phyloP scores from a whole-genome alignment of 148 eudicot genomes.

The Cornus controversa region DNA sequence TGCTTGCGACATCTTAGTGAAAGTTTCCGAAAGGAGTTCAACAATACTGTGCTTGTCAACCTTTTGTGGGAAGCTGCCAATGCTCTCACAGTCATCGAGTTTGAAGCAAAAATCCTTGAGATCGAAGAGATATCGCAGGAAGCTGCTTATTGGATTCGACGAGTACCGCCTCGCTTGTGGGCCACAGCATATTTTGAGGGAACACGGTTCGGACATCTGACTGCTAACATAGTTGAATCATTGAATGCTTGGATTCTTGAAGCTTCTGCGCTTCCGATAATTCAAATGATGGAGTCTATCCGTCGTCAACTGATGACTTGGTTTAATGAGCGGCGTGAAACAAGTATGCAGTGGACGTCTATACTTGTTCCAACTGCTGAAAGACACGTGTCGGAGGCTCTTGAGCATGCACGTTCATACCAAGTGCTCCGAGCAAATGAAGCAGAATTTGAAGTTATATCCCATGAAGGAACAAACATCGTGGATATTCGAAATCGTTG shows the following conservation, averaged over 20 bases:
- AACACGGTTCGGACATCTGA: conserved; percentile 51
- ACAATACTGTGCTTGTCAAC: conserved; percentile 53
- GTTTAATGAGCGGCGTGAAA: conserved; percentile 72
- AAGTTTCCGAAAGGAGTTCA: conserved; percentile 61
- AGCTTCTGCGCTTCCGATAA: conserved; percentile 55
- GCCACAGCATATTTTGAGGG: conserved; percentile 68
- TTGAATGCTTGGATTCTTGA: conserved; percentile 56
- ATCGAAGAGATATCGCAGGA: conserved; percentile 63
- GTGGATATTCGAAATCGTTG: conserved; percentile 66
- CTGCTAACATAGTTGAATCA: conserved; percentile 49
- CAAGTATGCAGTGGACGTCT: conserved; percentile 61
- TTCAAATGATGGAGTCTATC: conserved; percentile 78
- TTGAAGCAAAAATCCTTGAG: conserved; percentile 52
- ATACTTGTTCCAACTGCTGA: conserved; percentile 66
- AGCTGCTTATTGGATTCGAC: conserved; percentile 62
- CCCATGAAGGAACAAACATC: conserved; percentile 50
- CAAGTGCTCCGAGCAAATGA: conserved; percentile 70
- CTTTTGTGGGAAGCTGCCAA: conserved; percentile 65
- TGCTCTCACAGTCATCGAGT: conserved; percentile 50
- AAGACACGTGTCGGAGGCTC: conserved; percentile 55
- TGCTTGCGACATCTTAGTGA: conserved; percentile 69
- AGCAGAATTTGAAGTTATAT: conserved; percentile 68
- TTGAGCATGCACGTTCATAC: conserved; percentile 47
- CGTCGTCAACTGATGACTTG: conserved; percentile 68
- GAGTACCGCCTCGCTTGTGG: conserved; percentile 60